Evolutionary conservation across 1,139 yeast genomes (phyloP).

Genomic region (Blastobotrys buckinghamii): DNA sequence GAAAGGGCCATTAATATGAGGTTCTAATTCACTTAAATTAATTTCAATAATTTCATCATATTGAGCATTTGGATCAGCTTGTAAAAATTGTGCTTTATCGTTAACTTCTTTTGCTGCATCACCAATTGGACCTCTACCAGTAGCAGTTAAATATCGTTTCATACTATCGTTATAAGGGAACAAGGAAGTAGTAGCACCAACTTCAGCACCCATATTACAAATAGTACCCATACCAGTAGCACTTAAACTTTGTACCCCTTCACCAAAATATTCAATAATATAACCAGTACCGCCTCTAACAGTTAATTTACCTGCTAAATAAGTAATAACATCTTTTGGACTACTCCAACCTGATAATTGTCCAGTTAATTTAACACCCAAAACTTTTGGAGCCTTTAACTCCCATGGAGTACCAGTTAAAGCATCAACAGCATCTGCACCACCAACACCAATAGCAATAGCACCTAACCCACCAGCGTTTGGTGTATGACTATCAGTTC

Average conservation of each 20-base stretch:
- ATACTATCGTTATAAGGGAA: slow-evolving; percentile 95
- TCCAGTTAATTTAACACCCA: slow-evolving; percentile 92
- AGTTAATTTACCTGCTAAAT: slow-evolving; percentile 81
- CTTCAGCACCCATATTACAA: slow-evolving; percentile 99
- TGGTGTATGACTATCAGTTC: slow-evolving; percentile 97
- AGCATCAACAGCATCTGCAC: slow-evolving; percentile 98
- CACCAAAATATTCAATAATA: slow-evolving; percentile 93
- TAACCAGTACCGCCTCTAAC: slow-evolving; percentile 98
- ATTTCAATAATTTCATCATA: slow-evolving; percentile 93
- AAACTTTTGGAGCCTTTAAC: slow-evolving; percentile 86
- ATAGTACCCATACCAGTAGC: slow-evolving; percentile 99
- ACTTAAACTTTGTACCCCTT: slow-evolving; percentile 77
- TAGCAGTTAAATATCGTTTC: slow-evolving; percentile 70
- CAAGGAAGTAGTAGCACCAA: slow-evolving; percentile 95
- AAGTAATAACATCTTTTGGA: slow-evolving; percentile 92
- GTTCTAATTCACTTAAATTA: slow-evolving; percentile 89
- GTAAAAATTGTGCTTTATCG: slow-evolving; percentile 28
- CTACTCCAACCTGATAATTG: slow-evolving; percentile 85
- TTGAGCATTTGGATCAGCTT: slow-evolving; percentile 87
- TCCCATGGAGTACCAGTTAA: slow-evolving; percentile 99
- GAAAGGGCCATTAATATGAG: slow-evolving; percentile 96
- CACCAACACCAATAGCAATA: slow-evolving; percentile 97
- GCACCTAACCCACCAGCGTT: slow-evolving; percentile 98
- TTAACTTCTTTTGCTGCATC: slow-evolving; percentile 68
- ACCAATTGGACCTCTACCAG: slow-evolving; percentile 77